Conservation (phyloP, 192 early-diverging fungal genomes). For the Coemansia sp. region DNA sequence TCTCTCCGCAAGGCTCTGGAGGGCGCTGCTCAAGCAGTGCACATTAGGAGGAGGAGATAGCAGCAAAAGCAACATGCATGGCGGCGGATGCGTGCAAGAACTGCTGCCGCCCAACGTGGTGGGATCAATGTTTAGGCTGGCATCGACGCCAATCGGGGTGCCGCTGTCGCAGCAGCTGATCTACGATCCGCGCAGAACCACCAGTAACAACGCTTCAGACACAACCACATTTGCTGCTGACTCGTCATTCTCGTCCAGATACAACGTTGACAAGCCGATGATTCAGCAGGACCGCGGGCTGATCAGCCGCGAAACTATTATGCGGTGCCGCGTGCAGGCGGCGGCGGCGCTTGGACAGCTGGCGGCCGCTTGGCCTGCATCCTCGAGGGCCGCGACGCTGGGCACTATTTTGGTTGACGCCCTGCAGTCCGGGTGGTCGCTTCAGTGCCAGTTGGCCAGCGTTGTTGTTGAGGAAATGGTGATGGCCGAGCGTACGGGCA, state of each 20-base stretch:
- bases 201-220: not conserved
- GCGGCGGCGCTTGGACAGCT: constrained; percentile 79
- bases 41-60: not conserved
- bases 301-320: constrained; percentile 70
- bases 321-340: constrained; percentile 78
- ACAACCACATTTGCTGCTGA: not conserved
- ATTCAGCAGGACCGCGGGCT: constrained; percentile 86
- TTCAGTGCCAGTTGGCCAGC: constrained; percentile 74
- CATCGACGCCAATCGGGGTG: constrained; percentile 86
- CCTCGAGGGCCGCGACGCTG: constrained; percentile 53
- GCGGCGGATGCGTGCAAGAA: constrained; percentile 18
- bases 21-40: constrained; percentile 48
- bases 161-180: constrained; percentile 62
- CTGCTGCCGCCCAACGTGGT: constrained; percentile 24
- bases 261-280: constrained; percentile 92
- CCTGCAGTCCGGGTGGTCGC: constrained; percentile 70
- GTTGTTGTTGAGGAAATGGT: constrained; percentile 84
- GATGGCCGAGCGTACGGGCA: constrained; percentile 50
- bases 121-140: constrained; percentile 63
- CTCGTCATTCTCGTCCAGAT: constrained; percentile 13
- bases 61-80: not conserved
- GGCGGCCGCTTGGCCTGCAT: constrained; percentile 60
- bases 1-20: constrained; percentile 64
- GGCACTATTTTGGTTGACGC: constrained; percentile 61
- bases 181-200: constrained; percentile 10